Percentiles rank a stretch among this genome's conserved stretches.
Conservation (phyloP, 805 yeast genomes). For the Peterozyma xylosa region DNA sequence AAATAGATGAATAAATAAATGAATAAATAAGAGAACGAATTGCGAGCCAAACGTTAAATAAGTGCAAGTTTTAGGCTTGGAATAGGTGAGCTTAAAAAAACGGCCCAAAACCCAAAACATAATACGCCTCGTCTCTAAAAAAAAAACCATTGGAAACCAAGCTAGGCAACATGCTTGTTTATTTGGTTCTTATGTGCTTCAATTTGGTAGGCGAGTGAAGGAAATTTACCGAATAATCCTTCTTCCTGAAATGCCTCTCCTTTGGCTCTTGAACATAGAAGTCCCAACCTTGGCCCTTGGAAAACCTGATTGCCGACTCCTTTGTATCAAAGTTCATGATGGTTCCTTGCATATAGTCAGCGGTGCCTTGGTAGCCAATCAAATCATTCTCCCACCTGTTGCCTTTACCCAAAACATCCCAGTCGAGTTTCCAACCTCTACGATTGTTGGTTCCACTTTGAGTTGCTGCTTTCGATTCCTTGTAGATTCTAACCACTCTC, state of each 20-base stretch:
- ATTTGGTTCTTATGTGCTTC: conserved; percentile 78
- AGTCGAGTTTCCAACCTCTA: conserved; percentile 66
- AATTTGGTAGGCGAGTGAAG: conserved; percentile 61
- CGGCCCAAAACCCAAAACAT: too few relatives aligned
- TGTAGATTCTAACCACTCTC: conserved; percentile 69
- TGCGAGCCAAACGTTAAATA: too few relatives aligned
- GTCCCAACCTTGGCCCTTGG: conserved; percentile 81
- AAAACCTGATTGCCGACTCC: conserved; percentile 74
- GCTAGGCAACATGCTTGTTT: conserved; percentile 11
- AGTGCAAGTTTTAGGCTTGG: too few relatives aligned
- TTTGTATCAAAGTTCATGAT: conserved; percentile 64
- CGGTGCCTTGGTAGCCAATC: conserved; percentile 76
- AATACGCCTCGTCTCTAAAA: not conserved
- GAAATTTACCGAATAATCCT: conserved; percentile 70
- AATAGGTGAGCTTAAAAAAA: too few relatives aligned
- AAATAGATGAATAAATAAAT: conserved; percentile 2
- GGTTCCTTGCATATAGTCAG: conserved; percentile 79
- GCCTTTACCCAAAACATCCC: conserved; percentile 73
- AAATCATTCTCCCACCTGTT: conserved; percentile 87
- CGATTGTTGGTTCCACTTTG: conserved; percentile 60
- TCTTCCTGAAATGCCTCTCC: conserved; percentile 61
- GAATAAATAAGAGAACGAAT: not conserved
- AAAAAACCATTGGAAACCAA: not conserved
- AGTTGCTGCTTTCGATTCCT: conserved; percentile 74
- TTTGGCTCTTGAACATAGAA: conserved; percentile 80